Evolutionary conservation across 768 basidiomycete genomes (phyloP).

Genomic region (Cantharellus anzutake): DNA sequence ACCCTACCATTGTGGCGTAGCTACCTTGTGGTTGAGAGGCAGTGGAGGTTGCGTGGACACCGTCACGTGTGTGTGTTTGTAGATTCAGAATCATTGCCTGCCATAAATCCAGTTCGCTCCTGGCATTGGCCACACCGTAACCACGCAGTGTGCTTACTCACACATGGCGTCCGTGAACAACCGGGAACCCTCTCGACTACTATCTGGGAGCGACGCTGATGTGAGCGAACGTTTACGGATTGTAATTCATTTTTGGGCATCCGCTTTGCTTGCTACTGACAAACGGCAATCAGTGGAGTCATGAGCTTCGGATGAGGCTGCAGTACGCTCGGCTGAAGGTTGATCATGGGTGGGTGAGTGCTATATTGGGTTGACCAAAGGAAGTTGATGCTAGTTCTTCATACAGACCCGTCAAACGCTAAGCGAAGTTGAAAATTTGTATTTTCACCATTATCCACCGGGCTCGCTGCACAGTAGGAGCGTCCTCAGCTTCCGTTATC

Average conservation of each 20-base stretch:
- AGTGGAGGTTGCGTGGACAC: not conserved
- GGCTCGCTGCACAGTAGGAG: not conserved
- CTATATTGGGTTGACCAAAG: not conserved
- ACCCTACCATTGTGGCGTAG: not conserved
- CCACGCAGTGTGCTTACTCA: too few species aligned
- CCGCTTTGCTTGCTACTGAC: too few species aligned
- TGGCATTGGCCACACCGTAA: too few species aligned
- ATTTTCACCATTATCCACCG: slow-evolving; percentile 49
- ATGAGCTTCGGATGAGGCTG: slow-evolving; percentile 52
- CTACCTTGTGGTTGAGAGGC: not conserved
- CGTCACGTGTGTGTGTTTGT: not conserved
- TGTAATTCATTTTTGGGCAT: too few species aligned
- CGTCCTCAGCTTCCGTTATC: too few species aligned
- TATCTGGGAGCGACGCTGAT: too few species aligned
- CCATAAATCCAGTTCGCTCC: too few species aligned
- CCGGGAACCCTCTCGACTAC: too few species aligned
- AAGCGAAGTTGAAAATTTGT: slow-evolving; percentile 68
- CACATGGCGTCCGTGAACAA: too few species aligned
- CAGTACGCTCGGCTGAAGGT: slow-evolving; percentile 66
- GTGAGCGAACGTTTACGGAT: too few species aligned
- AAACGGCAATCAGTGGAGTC: slow-evolving; percentile 16
- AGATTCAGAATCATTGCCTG: too few species aligned
- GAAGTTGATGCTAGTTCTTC: not conserved
- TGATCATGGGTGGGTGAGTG: slow-evolving; percentile 60
- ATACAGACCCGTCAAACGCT: slow-evolving; percentile 29